A percentile compares a stretch with the other conserved stretches of the same genome.
Conservation (phyloP, 1,284 basidiomycete species). For the Crepidotus sp. region DNA sequence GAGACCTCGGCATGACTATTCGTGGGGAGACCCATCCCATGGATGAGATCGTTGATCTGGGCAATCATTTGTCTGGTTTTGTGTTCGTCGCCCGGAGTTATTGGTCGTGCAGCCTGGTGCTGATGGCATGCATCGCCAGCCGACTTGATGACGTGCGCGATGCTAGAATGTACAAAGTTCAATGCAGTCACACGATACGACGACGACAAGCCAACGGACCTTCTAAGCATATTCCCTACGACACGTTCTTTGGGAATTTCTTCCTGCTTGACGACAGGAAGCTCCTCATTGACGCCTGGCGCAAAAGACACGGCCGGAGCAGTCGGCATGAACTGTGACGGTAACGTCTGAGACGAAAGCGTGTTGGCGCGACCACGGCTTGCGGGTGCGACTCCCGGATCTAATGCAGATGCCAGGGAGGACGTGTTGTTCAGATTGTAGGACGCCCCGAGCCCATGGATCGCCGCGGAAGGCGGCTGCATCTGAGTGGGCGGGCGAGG, state of each 20-base stretch:
- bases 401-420: constrained; percentile 40
- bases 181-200: neutral
- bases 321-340: constrained; percentile 17
- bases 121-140: constrained; percentile 18
- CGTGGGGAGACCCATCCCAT: constrained; percentile 17
- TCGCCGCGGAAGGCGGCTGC: constrained; percentile 32
- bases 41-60: constrained; percentile 17
- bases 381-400: constrained; percentile 25
- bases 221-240: constrained; percentile 23
- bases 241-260: constrained; percentile 22
- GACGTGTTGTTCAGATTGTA: constrained; percentile 33
- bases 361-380: constrained; percentile 31
- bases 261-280: constrained; percentile 18
- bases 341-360: constrained; percentile 24
- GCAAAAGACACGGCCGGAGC: constrained; percentile 17
- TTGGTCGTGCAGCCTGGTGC: constrained; percentile 15
- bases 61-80: constrained; percentile 17
- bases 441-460: constrained; percentile 29
- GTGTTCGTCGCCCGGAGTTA: constrained; percentile 17
- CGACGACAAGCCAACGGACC: constrained; percentile 17
- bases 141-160: constrained; percentile 17
- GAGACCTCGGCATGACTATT: constrained; percentile 7
- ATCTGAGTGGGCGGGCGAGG: constrained; percentile 6
- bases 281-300: constrained; percentile 12
- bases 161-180: constrained; percentile 2